Percentiles rank a stretch among this genome's conserved stretches.
These are phyloP conservation scores for Discostella pseudostelligera DNA, from an alignment of 108 stramenopile genomes.

Conservation along the genomic window DNA sequence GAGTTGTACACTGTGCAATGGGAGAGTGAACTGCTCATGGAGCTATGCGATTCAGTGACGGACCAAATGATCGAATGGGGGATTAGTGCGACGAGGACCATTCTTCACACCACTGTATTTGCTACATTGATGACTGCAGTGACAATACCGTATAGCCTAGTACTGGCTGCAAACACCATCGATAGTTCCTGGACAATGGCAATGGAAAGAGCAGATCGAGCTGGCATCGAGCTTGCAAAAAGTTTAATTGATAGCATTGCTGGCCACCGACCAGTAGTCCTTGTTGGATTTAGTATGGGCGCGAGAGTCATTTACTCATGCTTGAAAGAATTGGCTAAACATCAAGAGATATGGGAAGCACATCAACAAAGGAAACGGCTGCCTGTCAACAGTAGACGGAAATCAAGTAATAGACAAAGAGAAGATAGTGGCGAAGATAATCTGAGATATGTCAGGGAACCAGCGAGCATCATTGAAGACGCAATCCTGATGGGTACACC, in stretches of 20 bases:
- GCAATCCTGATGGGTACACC: slow-evolving; percentile 85
- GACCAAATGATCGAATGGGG: slow-evolving; percentile 78
- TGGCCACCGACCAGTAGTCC: slow-evolving; percentile 89
- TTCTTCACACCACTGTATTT: slow-evolving; percentile 78
- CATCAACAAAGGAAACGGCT: slow-evolving; percentile 45
- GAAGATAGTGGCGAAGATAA: slow-evolving; percentile 30
- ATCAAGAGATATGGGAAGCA: slow-evolving; percentile 80
- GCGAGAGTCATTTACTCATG: slow-evolving; percentile 92
- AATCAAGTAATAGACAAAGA: slow-evolving; percentile 14
- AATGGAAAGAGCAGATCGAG: slow-evolving; percentile 85
- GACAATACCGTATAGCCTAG: slow-evolving; percentile 71
- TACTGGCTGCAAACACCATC: slow-evolving; percentile 78
- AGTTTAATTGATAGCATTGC: slow-evolving; percentile 79
- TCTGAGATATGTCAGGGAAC: slow-evolving; percentile 66
- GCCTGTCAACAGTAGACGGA: slow-evolving; percentile 15
- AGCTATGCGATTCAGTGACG: slow-evolving; percentile 73
- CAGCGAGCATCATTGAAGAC: slow-evolving; percentile 89
- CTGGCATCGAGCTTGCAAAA: slow-evolving; percentile 87
- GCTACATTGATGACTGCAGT: slow-evolving; percentile 76
- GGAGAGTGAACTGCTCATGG: slow-evolving; percentile 75
- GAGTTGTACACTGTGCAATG: slow-evolving; percentile 81
- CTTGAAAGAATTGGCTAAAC: slow-evolving; percentile 85
- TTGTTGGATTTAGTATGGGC: slow-evolving; percentile 95
- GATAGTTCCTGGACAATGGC: slow-evolving; percentile 92
- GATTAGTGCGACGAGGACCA: slow-evolving; percentile 64